Conservation (phyloP, 2,329 filamentous ascomycete species). For the Boeremia exigua region DNA sequence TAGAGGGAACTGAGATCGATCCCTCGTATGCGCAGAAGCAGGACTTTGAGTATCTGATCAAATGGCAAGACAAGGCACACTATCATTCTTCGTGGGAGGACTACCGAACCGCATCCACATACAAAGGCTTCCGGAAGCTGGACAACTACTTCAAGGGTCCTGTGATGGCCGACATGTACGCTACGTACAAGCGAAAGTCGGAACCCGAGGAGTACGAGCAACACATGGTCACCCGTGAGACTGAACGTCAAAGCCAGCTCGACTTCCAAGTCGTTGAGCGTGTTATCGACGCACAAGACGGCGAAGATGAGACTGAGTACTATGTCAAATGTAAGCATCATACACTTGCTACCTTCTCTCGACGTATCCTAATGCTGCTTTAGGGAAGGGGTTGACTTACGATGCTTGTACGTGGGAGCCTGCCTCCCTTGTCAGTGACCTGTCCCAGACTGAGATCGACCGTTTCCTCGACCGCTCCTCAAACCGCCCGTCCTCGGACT, state of each 20-base stretch:
- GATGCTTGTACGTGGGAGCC: slow-evolving; percentile 95
- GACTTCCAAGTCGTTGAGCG: slow-evolving; percentile 94
- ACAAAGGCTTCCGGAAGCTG: slow-evolving; percentile 83
- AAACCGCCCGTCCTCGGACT: slow-evolving; percentile 80
- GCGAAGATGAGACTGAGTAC: slow-evolving; percentile 84
- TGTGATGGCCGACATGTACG: slow-evolving; percentile 78
- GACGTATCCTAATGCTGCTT: slow-evolving; percentile 27
- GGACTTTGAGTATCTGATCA: slow-evolving; percentile 90
- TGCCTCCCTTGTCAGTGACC: slow-evolving; percentile 73
- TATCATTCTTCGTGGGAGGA: slow-evolving; percentile 96
- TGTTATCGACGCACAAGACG: slow-evolving; percentile 82
- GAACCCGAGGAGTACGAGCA: slow-evolving; percentile 88
- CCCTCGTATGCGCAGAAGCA: slow-evolving; percentile 58
- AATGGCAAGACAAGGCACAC: slow-evolving; percentile 96
- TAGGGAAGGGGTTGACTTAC: slow-evolving; percentile 84
- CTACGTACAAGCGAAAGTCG: slow-evolving; percentile 60
- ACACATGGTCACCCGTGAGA: slow-evolving; percentile 93
- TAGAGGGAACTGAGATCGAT: slow-evolving; percentile 62
- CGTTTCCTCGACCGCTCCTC: slow-evolving; percentile 84
- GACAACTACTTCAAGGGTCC: slow-evolving; percentile 94
- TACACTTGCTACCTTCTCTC: slow-evolving; percentile 8
- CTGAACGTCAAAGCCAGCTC: slow-evolving; percentile 83
- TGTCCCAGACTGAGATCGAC: slow-evolving; percentile 89
- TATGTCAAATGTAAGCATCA: slow-evolving; percentile 78
- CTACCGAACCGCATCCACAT: slow-evolving; percentile 73